Base-by-base conservation (phyloP, 164 flowering plant genomes). In the Sextonia rubra region DNA sequence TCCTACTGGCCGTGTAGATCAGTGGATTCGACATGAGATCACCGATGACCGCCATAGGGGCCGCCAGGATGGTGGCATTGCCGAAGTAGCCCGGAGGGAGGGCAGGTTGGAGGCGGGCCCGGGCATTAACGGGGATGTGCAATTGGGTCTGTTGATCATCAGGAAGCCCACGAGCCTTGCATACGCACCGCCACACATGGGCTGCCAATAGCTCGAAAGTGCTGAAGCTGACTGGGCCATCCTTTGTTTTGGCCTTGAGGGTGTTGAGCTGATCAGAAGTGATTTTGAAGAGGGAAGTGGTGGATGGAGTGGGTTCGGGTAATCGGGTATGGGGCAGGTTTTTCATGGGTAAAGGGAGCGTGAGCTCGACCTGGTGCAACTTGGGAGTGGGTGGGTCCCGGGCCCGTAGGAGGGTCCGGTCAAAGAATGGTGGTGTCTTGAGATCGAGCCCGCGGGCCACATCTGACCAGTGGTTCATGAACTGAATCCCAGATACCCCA, bases 1-100 rank as follows among this genome's bases (percentile, higher is more conserved):
- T 86, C 64, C 32, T 71, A 24, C 81, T 58, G 0, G 89, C 93
- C 1, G 87, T 79, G 22, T 80, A 85, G 82, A 87, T 83, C 4
- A 83, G 58, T 11, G 91, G 92, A 52, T 81, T 87, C 0, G 86
- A 76, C 11, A 44, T 23, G 12, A 91, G 77, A 22, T 91, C 88
- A 1, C 91, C 88, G 0, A 89, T 77, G 0, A 70, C 69, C 0
- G 90, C 91, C 0, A 82, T 65, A 8, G 94, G 91, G 1, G 90
- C 83, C 17, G 90, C 76, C 0, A 87, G 74, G 76, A 87, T 90
- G 12, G 88, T 84, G 60, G 76, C 92, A 47, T 91, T 91, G 24
- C 92, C 97, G 52, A 90, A 87, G 77, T 86, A 90, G 6, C 87
- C 90, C 0, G 76, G 72, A 0, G 94, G 94, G 11, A 88, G 85